Evolutionary conservation across 176 grass and related monocot species (phyloP), one percentile per base, ranked within the genome.

Genomic region (Carex scoparia): DNA sequence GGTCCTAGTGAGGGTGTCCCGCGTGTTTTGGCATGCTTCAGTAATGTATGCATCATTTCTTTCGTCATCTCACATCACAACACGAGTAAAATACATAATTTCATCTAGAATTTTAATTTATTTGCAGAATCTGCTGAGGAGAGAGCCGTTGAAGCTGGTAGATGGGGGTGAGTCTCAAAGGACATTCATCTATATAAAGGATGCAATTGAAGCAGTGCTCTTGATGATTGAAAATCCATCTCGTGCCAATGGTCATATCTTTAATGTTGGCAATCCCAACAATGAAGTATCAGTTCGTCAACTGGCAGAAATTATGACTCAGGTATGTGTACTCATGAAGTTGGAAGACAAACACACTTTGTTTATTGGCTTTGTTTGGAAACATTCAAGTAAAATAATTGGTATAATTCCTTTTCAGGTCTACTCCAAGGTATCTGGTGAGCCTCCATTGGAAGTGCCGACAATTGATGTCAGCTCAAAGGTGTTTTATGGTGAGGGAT

Each of bases 201-300:
- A 95, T 88, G 96, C 96, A 56, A 95, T 99, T 28, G 96, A 99
- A 95, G 96, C 93, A 83, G 96, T 99, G 86, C 81, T 91, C 75
- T 84, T 99, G 81, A 95, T 99, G 93, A 92, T 99, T 85, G 96
- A 98, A 93, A 95, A 98, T 89, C 95, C 95, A 87, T 85, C 83
- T 61, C 84, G 93, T 73, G 91, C 93, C 60, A 98, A 94, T 81
- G 93, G 93, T 69, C 91, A 98, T 8, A 98, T 95, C 78, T 95
- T 95, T 79, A 95, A 98, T 82, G 93, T 98, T 13, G 96, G 93
- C 27, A 98, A 98, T 85, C 93, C 93, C 51, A 88, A 98, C 84
- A 98, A 98, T 82, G 96, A 98, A 89, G 96, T 98, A 54, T 95
- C 93, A 0, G 93, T 98, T 72, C 92, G 87, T 81, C 86, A 98